Base-by-base conservation (phyloP, 2,329 filamentous ascomycete genomes). In the Arthrobotrys pseudoclavata region DNA sequence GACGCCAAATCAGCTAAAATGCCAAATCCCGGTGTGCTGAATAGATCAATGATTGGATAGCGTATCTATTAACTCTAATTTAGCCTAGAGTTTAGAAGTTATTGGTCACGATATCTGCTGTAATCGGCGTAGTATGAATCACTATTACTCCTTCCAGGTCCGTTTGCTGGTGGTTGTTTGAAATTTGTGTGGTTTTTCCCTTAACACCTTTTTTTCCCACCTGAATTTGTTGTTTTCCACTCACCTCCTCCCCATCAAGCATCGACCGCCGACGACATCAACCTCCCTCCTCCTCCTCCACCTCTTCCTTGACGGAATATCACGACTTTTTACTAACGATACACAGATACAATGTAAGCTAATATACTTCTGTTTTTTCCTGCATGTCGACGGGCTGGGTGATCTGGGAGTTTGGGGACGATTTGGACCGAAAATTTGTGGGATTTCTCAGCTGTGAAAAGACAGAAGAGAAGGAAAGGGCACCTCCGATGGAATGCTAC, bases 311-410 rank as follows among this genome's bases (percentile, higher is more conserved):
- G 26, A 72, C 57, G 50, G 55, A 60, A 60, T 37, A 20, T 72
- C 60, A 72, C 69, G 69, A 72, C 47, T 57, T 45, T 57, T 40
- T 60, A 64, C 69, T 72, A 66, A 72, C 69, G 69, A 72, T 26
- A 47, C 50, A 57, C 64, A 72, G 69, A 72, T 13, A 72, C 37
- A 72, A 72, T 72, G 69, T 72, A 72, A 72, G 69, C 69, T 48
- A 7, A 12, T 34, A 22, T 18, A 45, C 10, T 34, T 50, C 31
- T 18, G 3, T 50, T 71, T 52, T 64, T 47, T 60, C 18, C 5
- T 37, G 37, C 18, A 20, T 57, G 47, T 37, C 40, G 57, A 29
- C 53, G 29, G 24, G 29, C 29, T 29, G 60, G 26, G 55, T 63
- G 37, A 47, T 63, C 37, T 63, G 60, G 42, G n/a, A 47, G 40